These are phyloP conservation scores for Cladosporium sp. DNA, from an alignment of 2,329 filamentous ascomycete species.

Conservation along the genomic window DNA sequence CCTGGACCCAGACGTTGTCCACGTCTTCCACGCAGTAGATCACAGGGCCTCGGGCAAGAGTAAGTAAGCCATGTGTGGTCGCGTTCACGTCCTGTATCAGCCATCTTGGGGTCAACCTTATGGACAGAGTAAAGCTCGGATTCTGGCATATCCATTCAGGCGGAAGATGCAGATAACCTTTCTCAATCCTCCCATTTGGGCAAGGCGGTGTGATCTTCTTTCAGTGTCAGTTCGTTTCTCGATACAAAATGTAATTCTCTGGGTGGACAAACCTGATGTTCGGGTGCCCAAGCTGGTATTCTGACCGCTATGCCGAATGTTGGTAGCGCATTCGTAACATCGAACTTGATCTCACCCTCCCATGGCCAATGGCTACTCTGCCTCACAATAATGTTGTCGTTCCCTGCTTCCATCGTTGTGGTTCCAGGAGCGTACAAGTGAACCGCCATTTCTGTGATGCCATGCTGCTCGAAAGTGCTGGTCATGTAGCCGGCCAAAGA, in stretches of 20 bases:
- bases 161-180: conserved; percentile 54
- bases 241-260: not conserved
- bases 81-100: conserved; percentile 36
- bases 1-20: conserved; percentile 57
- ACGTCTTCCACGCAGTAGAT: conserved; percentile 63
- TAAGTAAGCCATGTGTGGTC: not conserved
- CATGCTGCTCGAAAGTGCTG: conserved; percentile 32
- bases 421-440: conserved; percentile 58
- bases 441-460: conserved; percentile 48
- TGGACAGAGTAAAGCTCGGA: conserved; percentile 46
- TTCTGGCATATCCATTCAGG: conserved; percentile 43
- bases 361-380: conserved; percentile 60
- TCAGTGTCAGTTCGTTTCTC: not conserved
- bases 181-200: conserved; percentile 36
- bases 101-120: conserved; percentile 51
- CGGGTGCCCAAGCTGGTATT: conserved; percentile 55
- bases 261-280: conserved; percentile 32
- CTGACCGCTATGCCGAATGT: conserved; percentile 50
- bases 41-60: conserved; percentile 57
- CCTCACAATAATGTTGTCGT: conserved; percentile 42
- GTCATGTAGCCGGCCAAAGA: conserved; percentile 60
- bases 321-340: not conserved
- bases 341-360: conserved; percentile 54
- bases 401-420: conserved; percentile 42
- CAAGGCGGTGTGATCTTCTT: conserved; percentile 40